Evolutionary conservation across 148 eudicot genomes (phyloP).

Genomic region (Chenopodium berlandieri): DNA sequence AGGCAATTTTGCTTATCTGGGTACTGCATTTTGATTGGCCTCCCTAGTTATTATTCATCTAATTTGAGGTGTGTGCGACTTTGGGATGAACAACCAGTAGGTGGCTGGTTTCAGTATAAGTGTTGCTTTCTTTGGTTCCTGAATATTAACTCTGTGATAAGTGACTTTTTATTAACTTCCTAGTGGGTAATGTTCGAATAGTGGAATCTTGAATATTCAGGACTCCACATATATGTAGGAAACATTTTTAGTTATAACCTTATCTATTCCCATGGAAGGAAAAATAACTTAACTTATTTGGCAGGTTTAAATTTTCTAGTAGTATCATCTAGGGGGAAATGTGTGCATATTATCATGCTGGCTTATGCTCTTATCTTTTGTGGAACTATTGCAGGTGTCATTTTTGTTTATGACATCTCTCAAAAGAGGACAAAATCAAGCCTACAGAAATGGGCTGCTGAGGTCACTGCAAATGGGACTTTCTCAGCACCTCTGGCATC

Average conservation of each 20-base stretch:
- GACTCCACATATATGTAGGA: not conserved
- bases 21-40: not conserved
- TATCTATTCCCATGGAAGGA: not conserved
- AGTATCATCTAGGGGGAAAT: not conserved
- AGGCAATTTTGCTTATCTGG: not conserved
- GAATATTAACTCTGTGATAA: not conserved
- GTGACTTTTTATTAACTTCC: not conserved
- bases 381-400: slow-evolving; percentile 49
- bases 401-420: slow-evolving; percentile 82
- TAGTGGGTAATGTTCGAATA: not conserved
- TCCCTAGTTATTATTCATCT: too few relatives aligned
- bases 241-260: not conserved
- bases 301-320: slow-evolving; percentile 6
- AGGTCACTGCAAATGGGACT: slow-evolving; percentile 70
- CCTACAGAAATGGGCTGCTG: slow-evolving; percentile 85
- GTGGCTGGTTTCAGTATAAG: not conserved
- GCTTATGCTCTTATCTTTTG: not conserved
- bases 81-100: not conserved
- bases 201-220: not conserved
- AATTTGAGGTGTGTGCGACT: too few relatives aligned
- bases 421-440: slow-evolving; percentile 76
- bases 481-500: slow-evolving; percentile 79
- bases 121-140: not conserved
- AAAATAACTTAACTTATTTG: not conserved
- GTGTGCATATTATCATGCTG: not conserved